These are phyloP conservation scores for Aspergillus brunneoviolaceus DNA, from an alignment of 2,329 filamentous ascomycete genomes.

Conservation along the genomic window DNA sequence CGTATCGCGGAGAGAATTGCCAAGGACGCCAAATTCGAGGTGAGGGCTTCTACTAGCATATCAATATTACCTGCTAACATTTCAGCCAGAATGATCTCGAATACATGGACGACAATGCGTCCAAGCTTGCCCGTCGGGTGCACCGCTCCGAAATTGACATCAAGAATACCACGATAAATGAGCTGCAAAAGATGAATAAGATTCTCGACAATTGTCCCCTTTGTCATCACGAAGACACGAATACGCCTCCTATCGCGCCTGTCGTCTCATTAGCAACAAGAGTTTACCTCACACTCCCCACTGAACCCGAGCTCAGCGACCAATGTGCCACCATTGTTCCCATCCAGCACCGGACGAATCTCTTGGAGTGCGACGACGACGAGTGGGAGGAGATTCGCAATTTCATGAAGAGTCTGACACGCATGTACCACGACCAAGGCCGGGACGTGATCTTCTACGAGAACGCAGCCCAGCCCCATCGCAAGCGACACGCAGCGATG, in stretches of 20 bases:
- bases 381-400: constrained; percentile 99
- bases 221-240: constrained; percentile 85
- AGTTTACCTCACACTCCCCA: constrained; percentile 83
- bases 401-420: constrained; percentile 95
- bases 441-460: constrained; percentile 96
- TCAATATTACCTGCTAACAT: constrained; percentile 18
- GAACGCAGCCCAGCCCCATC: constrained; percentile 79
- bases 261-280: constrained; percentile 82
- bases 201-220: constrained; percentile 85
- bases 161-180: constrained; percentile 79
- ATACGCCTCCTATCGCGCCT: constrained; percentile 75
- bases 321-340: constrained; percentile 88
- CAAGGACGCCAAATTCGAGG: constrained; percentile 84
- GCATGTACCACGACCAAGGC: constrained; percentile 91
- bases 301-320: constrained; percentile 80
- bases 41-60: constrained; percentile 31
- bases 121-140: constrained; percentile 80
- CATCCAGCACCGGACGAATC: constrained; percentile 79
- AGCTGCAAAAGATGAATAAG: constrained; percentile 85
- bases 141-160: constrained; percentile 86
- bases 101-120: constrained; percentile 96
- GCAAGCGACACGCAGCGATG: constrained; percentile 81
- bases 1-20: constrained; percentile 89
- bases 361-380: constrained; percentile 97
- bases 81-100: constrained; percentile 71